Evolutionary conservation across 805 yeast species (phyloP), one percentile per base, ranked within the genome.

Genomic region (Saccharomycopsis sp.): DNA sequence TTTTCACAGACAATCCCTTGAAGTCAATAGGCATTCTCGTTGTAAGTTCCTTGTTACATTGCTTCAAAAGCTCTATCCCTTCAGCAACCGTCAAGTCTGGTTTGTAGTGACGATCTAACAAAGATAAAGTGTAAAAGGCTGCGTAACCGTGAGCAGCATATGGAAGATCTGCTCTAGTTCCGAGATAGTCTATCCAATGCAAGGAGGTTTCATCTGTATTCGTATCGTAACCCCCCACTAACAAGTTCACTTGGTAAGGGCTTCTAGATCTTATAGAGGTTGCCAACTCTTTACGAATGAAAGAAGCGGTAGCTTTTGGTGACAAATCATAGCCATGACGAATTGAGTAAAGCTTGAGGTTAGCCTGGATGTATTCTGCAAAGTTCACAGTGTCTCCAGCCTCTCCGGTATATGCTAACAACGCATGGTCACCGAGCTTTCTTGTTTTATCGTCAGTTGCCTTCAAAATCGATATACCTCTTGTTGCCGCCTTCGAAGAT

Each of bases 141-240:
- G 98, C 96, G 68, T 94, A 94, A 12, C 99, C 99, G 70, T 94
- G 99, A 1, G 98, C 98, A 16, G 95, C 97, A 69, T 94, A 94
- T 15, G 99, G 98, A 59, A 94, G 77, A 61, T 85, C 89, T 15
- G 85, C 96, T 64, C 85, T 83, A 1, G 99, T 89, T 5, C 99
- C 99, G 63, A 94, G 75, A 71, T 94, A 94, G 70, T 94, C 99
- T 64, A 94, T 87, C 85, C 92, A 90, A 67, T 87, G 85, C 66
- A 94, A 78, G 54, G 80, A 75, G 1, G 61, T 53, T 20, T 51
- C 54, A 15, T 77, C 71, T 5, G 76, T 76, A 62, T 78, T 80
- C 15, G 73, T 71, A 66, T 90, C 92, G 69, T 77, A 84, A 9
- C 98, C 97, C 48, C 87, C 99, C 61, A 94, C 73, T 60, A 94